phyloP scores from a whole-genome alignment of 139 green algal genomes.

The Chlorella sp. region DNA sequence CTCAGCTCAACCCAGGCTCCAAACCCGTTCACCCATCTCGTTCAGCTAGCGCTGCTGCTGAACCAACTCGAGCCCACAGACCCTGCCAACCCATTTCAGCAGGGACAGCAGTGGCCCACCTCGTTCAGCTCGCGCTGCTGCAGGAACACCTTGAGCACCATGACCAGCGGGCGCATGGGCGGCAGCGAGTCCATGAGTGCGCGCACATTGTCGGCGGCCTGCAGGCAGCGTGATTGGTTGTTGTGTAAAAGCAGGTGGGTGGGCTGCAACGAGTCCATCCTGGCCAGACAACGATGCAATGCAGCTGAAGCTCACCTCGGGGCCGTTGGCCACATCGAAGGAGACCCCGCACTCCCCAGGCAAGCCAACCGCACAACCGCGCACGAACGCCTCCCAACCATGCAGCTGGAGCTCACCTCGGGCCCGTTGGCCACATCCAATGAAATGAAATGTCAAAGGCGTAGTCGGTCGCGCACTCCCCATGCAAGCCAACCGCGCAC shows the following conservation, averaged over 20 bases:
- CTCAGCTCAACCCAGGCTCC: no score
- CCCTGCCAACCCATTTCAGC: no score
- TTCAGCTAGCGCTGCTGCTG: no score
- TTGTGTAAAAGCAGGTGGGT: no score
- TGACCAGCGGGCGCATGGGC: slow-evolving; percentile 82
- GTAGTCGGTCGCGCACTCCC: slow-evolving; percentile 45
- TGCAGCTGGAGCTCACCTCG: slow-evolving; percentile 1
- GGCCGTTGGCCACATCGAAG: background rate
- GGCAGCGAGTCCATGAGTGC: slow-evolving; percentile 73
- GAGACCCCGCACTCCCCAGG: no score
- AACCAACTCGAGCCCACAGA: no score
- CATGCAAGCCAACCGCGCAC: no score
- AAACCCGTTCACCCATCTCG: no score
- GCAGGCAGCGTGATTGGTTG: background rate
- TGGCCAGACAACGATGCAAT: slow-evolving; percentile 68
- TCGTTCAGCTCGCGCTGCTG: slow-evolving; percentile 96
- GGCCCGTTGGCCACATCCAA: background rate
- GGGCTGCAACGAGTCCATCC: background rate
- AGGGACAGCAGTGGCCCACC: no score
- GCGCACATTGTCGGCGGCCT: slow-evolving; percentile 58
- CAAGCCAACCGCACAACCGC: no score
- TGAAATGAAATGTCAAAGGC: slow-evolving; percentile 87
- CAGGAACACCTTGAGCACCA: slow-evolving; percentile 92
- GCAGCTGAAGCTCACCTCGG: slow-evolving; percentile 22
- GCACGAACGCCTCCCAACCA: no score